Conservation (phyloP, 352 stramenopile genomes). For the Aphanomyces euteiches region DNA sequence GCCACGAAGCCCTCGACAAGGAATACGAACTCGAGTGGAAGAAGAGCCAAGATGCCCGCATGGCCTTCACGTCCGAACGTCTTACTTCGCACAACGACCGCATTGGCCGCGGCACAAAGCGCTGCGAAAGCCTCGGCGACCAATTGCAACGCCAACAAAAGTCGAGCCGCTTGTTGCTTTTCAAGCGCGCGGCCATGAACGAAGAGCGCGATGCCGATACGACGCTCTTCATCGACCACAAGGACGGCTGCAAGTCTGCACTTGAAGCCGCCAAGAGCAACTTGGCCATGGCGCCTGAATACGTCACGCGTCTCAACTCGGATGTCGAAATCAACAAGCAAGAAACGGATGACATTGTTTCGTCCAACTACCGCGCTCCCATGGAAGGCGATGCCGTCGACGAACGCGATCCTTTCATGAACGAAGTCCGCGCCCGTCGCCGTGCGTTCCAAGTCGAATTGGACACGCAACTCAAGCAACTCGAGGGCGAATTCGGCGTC, state of each 20-base stretch:
- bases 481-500: slow-evolving; percentile 73
- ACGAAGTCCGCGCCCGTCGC: slow-evolving; percentile 72
- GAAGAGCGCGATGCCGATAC: slow-evolving; percentile 77
- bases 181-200: slow-evolving; percentile 81
- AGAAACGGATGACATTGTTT: slow-evolving; percentile 67
- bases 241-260: slow-evolving; percentile 75
- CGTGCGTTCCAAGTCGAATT: slow-evolving; percentile 82
- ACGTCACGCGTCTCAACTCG: slow-evolving; percentile 73
- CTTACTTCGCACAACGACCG: slow-evolving; percentile 64
- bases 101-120: slow-evolving; percentile 77
- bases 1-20: slow-evolving; percentile 68
- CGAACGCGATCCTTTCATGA: slow-evolving; percentile 86
- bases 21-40: slow-evolving; percentile 86
- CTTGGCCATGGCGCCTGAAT: slow-evolving; percentile 76
- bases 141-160: slow-evolving; percentile 75
- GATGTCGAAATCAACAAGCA: slow-evolving; percentile 81
- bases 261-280: slow-evolving; percentile 66
- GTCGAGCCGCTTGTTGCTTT: slow-evolving; percentile 81
- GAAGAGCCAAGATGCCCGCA: slow-evolving; percentile 59
- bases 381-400: slow-evolving; percentile 76
- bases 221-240: slow-evolving; percentile 79
- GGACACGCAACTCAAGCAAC: slow-evolving; percentile 65
- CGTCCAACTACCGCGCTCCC: slow-evolving; percentile 82
- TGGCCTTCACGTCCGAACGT: slow-evolving; percentile 56
- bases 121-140: slow-evolving; percentile 74